Percentiles rank a stretch among this genome's conserved stretches.
These are phyloP conservation scores for Monilinia fructigena DNA, from an alignment of 2,329 filamentous ascomycete genomes.

Conservation along the genomic window DNA sequence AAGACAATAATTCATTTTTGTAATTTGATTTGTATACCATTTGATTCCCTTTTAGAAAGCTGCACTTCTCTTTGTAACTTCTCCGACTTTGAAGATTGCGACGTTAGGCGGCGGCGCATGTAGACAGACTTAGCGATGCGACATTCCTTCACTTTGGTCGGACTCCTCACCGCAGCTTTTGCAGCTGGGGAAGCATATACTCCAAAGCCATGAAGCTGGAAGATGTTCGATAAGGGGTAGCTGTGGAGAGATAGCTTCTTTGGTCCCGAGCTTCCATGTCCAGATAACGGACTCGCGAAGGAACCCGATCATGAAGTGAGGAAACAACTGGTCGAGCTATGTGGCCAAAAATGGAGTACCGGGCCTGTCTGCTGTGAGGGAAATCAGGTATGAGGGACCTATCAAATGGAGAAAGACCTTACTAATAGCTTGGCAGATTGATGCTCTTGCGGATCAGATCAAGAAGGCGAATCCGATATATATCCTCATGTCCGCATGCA, in stretches of 20 bases:
- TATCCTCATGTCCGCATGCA: slow-evolving; percentile 96
- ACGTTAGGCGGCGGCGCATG: slow-evolving; percentile 28
- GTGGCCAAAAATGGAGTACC: slow-evolving; percentile 81
- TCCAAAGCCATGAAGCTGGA: slow-evolving; percentile 76
- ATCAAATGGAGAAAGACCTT: neutral
- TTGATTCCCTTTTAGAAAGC: neutral
- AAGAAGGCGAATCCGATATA: slow-evolving; percentile 83
- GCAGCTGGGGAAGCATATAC: slow-evolving; percentile 40
- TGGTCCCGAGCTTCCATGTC: slow-evolving; percentile 83
- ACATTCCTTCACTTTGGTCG: slow-evolving; percentile 29
- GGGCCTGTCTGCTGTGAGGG: slow-evolving; percentile 81
- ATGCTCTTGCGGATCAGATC: slow-evolving; percentile 77
- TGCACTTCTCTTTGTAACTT: neutral
- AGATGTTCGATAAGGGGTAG: slow-evolving; percentile 88
- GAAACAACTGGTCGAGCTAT: slow-evolving; percentile 77
- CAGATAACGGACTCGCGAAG: slow-evolving; percentile 81
- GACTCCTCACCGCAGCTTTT: slow-evolving; percentile 28
- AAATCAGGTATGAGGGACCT: slow-evolving; percentile 60
- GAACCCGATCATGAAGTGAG: slow-evolving; percentile 71
- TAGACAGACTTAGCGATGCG: slow-evolving; percentile 26
- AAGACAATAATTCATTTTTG: neutral
- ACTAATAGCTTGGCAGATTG: slow-evolving; percentile 53
- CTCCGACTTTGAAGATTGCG: slow-evolving; percentile 14
- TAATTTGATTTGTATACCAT: neutral
- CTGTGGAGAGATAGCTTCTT: slow-evolving; percentile 88